Evolutionary conservation across 371 early-diverging fungal genomes (phyloP).

Genomic region (Zychaea mexicana): DNA sequence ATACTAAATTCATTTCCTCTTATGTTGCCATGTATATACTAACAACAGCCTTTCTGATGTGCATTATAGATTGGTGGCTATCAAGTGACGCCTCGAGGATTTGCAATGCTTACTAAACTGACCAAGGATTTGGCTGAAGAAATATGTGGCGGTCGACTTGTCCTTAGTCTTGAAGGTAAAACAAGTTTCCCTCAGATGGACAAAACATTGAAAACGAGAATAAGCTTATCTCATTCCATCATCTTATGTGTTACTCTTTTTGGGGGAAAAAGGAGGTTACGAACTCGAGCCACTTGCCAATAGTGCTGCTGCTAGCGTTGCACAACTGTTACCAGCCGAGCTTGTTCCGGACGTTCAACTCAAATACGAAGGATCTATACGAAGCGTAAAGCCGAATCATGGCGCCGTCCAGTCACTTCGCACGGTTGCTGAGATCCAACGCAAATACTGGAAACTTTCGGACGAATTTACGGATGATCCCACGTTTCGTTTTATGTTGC

Average conservation of each 20-base stretch:
- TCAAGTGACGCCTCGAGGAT: constrained; percentile 59
- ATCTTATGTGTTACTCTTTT: not conserved
- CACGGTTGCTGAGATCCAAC: constrained; percentile 44
- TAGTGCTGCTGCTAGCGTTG: constrained; percentile 45
- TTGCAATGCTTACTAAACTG: constrained; percentile 57
- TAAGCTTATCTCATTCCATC: not conserved
- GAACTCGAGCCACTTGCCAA: constrained; percentile 47
- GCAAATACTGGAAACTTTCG: constrained; percentile 55
- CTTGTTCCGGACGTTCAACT: constrained; percentile 26
- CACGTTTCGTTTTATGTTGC: constrained; percentile 51
- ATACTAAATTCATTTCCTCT: too few relatives aligned
- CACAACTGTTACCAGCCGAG: constrained; percentile 33
- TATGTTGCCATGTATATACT: too few relatives aligned
- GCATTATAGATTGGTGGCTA: constrained; percentile 61
- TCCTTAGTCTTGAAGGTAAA: constrained; percentile 55
- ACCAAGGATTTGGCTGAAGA: constrained; percentile 56
- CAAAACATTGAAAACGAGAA: not conserved
- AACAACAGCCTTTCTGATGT: too few relatives aligned
- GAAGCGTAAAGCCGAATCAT: constrained; percentile 57
- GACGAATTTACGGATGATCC: constrained; percentile 41
- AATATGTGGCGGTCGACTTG: constrained; percentile 54
- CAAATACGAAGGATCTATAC: constrained; percentile 39
- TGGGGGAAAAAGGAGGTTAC: constrained; percentile 30
- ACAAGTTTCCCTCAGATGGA: too few relatives aligned
- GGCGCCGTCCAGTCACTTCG: constrained; percentile 53